Percentiles rank a stretch among this genome's conserved stretches.
Conservation (phyloP, 192 early-diverging fungal genomes). For the Haplosporangium gracile region DNA sequence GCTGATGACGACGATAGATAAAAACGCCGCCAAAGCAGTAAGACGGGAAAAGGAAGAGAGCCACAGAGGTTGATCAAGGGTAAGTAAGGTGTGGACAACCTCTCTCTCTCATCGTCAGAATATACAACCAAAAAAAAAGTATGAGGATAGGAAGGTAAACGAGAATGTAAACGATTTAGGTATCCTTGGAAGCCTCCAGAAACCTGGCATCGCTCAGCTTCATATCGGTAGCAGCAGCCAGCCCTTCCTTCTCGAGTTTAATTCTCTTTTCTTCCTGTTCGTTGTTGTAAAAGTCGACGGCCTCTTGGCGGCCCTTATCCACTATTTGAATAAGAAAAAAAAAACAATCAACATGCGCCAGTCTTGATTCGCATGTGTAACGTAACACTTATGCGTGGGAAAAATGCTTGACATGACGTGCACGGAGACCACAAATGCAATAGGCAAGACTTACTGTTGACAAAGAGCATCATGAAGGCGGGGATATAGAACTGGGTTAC, state of each 20-base stretch:
- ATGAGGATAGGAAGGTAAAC: no score
- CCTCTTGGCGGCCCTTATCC: conserved; percentile 32
- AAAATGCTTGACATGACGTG: background rate
- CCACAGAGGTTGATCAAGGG: no score
- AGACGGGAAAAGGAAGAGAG: no score
- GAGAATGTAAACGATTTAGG: no score
- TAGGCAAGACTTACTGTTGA: conserved; percentile 16
- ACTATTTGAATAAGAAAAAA: conserved; percentile 4
- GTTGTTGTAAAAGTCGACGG: conserved; percentile 29
- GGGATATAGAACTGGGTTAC: conserved; percentile 33
- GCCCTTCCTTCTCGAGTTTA: background rate
- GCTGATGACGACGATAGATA: no score
- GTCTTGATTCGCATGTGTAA: background rate
- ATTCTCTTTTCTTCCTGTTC: conserved; percentile 29
- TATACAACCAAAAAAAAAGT: no score
- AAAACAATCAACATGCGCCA: background rate
- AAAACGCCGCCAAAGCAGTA: no score
- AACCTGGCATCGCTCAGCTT: background rate
- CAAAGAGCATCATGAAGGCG: conserved; percentile 31
- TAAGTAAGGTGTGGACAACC: no score
- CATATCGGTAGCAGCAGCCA: background rate
- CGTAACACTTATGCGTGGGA: background rate
- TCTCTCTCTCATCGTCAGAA: no score
- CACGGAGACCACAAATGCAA: background rate
- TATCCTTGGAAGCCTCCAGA: background rate